Base-by-base conservation (phyloP, 192 early-diverging fungal genomes). In the Spizellomyces punctatus region DNA sequence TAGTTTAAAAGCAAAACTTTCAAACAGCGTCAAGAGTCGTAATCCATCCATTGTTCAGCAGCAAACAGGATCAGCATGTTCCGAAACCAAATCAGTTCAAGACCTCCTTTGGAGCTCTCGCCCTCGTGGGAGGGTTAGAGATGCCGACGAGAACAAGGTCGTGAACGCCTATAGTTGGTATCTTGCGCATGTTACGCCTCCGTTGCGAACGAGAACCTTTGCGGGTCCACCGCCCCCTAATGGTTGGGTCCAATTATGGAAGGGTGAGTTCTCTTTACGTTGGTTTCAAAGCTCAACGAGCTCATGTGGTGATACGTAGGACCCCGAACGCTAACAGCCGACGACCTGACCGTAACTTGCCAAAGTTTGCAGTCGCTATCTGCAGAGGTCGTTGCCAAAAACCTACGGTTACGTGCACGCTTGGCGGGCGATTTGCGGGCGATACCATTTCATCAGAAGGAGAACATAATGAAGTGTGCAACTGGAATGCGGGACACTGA, bases 381-480 rank as follows among this genome's bases (percentile, higher is more conserved):
- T 61, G 22, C 27, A 12, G n/a, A 22, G 27, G 59, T 22, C 22
- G 27, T 61, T 61, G 59, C 59, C 59, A 16, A 36, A 12, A 61
- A 61, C 4, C 4, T 61, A 27, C 12, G 22, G 59, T 22, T 17
- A 14, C 27, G 27, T 22, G 27, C 14, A 27, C 12, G 12, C 12
- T 27, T 14, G 4, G 10, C 36, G 19, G 19, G 27, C 12, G 63
- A 64, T 10, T 64, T 64, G 41, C 12, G 2, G 44, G 41, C 8
- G 12, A 46, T 64, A 8, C 63, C 63, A 9, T 64, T 27, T 27
- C 44, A 64, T 21, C 45, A 36, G 3, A 64, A 64, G 45, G 63
- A 64, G 44, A 9, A 21, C 41, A 64, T 64, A 1, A 10, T 64
- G 63, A n/a, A 46, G n/a, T 16, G 44, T 9, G 45, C 46, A 10